A percentile compares a stretch with the other conserved stretches of the same genome.
phyloP scores from a whole-genome alignment of 1,284 basidiomycete genomes.

The Malassezia brasiliensis region DNA sequence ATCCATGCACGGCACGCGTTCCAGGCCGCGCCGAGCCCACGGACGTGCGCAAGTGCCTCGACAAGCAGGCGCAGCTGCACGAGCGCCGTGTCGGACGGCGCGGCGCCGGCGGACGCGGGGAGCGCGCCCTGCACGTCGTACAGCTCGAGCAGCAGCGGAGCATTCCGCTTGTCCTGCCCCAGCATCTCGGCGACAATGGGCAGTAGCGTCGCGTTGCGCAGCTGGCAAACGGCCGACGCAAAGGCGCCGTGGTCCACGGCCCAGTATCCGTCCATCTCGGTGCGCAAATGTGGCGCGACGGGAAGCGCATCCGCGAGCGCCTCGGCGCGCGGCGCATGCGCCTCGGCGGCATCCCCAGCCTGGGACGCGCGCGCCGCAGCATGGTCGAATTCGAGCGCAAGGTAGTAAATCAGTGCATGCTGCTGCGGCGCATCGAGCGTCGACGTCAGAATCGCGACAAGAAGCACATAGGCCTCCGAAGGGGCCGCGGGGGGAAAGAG shows the following conservation, averaged over 20 bases:
- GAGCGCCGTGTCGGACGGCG: neutral
- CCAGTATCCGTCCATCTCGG: slow-evolving; percentile 10
- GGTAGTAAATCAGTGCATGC: slow-evolving; percentile 10
- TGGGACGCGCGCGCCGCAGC: neutral
- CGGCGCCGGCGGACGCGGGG: neutral
- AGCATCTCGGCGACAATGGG: slow-evolving; percentile 1
- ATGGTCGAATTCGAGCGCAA: slow-evolving; percentile 3
- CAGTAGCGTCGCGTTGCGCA: neutral
- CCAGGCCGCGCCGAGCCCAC: slow-evolving; percentile 13
- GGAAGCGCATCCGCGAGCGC: neutral
- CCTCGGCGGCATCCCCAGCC: neutral
- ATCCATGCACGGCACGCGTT: slow-evolving; percentile 4
- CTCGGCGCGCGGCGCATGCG: neutral
- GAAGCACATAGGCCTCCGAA: slow-evolving; percentile 6
- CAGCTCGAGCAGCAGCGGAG: slow-evolving; percentile 6
- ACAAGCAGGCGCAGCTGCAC: neutral
- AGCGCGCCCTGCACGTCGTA: slow-evolving; percentile 6
- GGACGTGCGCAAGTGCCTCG: slow-evolving; percentile 5
- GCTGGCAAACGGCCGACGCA: slow-evolving; percentile 1
- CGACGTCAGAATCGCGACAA: slow-evolving; percentile 10
- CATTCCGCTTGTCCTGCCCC: neutral
- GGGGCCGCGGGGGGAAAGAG: slow-evolving; percentile 11
- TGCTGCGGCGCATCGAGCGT: neutral
- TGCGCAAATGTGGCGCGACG: neutral
- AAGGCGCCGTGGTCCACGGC: slow-evolving; percentile 6